These are phyloP conservation scores for Neonectria ditissima DNA, from an alignment of 2,329 filamentous ascomycete species.

Conservation along the genomic window DNA sequence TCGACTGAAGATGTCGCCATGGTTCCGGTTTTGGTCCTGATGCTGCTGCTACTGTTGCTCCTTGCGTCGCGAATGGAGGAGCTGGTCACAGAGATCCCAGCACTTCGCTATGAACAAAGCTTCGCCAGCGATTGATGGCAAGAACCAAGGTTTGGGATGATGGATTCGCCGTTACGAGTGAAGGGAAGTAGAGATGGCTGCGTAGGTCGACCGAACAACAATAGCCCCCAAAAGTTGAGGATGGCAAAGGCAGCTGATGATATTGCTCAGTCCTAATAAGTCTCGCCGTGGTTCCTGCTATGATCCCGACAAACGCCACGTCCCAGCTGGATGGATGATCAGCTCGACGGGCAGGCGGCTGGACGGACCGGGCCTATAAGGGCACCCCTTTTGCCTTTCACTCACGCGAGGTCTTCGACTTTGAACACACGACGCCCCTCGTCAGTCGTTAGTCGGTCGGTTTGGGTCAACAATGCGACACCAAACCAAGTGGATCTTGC, in stretches of 20 bases:
- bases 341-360: slow-evolving; percentile 35
- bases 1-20: slow-evolving; percentile 45
- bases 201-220: not conserved
- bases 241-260: slow-evolving; percentile 10
- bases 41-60: not conserved
- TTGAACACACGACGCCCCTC: slow-evolving; percentile 8
- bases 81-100: not conserved
- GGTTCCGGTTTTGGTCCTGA: slow-evolving; percentile 12
- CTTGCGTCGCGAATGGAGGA: not conserved
- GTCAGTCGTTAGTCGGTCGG: slow-evolving; percentile 4
- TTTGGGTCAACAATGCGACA: slow-evolving; percentile 27
- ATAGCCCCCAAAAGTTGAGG: not conserved
- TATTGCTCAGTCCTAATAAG: slow-evolving; percentile 19
- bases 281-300: slow-evolving; percentile 27
- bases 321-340: slow-evolving; percentile 23
- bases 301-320: slow-evolving; percentile 29
- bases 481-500: slow-evolving; percentile 38
- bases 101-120: not conserved
- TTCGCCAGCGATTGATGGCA: not conserved
- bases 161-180: not conserved
- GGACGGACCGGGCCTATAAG: slow-evolving; percentile 41
- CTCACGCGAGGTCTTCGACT: not conserved
- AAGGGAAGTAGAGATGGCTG: not conserved
- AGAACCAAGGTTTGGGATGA: not conserved
- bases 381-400: slow-evolving; percentile 26